Base-by-base conservation (phyloP, 768 basidiomycete species). In the Boletus vermiculosoides region DNA sequence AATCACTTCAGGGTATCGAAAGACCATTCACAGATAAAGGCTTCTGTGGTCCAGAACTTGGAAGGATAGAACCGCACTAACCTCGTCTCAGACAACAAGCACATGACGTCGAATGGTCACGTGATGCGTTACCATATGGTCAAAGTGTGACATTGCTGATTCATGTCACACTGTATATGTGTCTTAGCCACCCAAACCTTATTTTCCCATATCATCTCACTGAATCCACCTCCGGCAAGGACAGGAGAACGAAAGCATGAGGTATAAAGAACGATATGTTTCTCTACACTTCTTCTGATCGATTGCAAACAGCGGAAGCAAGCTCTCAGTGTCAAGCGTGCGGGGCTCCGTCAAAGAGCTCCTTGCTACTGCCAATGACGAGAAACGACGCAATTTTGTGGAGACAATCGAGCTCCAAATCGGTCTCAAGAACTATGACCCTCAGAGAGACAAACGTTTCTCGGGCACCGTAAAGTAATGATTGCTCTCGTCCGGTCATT, bases 371-470 rank as follows among this genome's bases (percentile, higher is more conserved):
- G 85, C 93, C 68, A 89, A 77, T 64, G 88, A 88, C 78, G 93
- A 94, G 76, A 89, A 91, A 79, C 90, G 83, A 77, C 86, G 94
- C 67, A 94, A 96, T 76, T 96, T 94, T 73, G 85, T 94, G 61
- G 94, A 96, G 83, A 97, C 94, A 56, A 87, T 96, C 71, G 94
- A 97, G 76, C 83, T 97, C 66, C 94, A 96, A 76, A 92, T 97
- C 66, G 94, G 94, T 65, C 84, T 97, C 71, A 97, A 96, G 83
- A 97, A 97, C 85, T 97, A 97, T 80, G 94, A 99, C 77, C 96
- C 97, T 66, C 97, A 98, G 86, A 83, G 97, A 63, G 97, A 99
- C 78, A 99, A 98, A 83, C 97, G 97, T 93, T 98, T 99, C 91
- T 95, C 93, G 63, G 94, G 94, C 70, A 97, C 94, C 50, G 93